A percentile compares a stretch with the other conserved stretches of the same genome.
phyloP scores from a whole-genome alignment of 2,329 filamentous ascomycete species.

The Fusarium sp. region DNA sequence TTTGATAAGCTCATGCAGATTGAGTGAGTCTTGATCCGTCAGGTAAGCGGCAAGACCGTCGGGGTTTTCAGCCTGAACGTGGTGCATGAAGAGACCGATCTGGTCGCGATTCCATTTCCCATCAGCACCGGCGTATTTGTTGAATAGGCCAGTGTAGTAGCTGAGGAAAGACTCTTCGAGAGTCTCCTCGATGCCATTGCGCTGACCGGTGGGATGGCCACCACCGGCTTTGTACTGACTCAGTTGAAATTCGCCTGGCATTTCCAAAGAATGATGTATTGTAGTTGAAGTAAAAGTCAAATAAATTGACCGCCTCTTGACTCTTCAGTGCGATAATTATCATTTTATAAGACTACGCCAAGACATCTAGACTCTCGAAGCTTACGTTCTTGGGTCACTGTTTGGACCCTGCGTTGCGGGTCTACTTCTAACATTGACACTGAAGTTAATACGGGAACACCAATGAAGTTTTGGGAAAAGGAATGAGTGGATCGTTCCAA shows the following conservation, averaged over 20 bases:
- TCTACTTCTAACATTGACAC: neutral
- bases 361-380: neutral
- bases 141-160: slow-evolving; percentile 2
- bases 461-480: neutral
- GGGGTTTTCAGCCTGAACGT: slow-evolving; percentile 8
- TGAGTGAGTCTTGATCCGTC: neutral
- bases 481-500: neutral
- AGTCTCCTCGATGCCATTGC: slow-evolving; percentile 10
- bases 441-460: neutral
- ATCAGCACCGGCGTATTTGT: slow-evolving; percentile 3
- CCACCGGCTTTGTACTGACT: neutral
- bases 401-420: neutral
- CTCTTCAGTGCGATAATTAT: neutral
- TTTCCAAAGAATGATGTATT: neutral
- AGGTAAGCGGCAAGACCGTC: slow-evolving; percentile 16
- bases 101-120: slow-evolving; percentile 6
- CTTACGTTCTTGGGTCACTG: neutral
- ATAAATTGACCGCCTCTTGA: neutral
- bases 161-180: slow-evolving; percentile 7
- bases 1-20: neutral
- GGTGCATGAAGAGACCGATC: slow-evolving; percentile 14
- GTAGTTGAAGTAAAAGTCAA: accelerated
- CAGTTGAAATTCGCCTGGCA: neutral
- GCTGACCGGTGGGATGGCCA: slow-evolving; percentile 3
- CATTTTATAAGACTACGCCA: neutral